Conservation (phyloP, 768 basidiomycete species). For the Tylopilus felleus region DNA sequence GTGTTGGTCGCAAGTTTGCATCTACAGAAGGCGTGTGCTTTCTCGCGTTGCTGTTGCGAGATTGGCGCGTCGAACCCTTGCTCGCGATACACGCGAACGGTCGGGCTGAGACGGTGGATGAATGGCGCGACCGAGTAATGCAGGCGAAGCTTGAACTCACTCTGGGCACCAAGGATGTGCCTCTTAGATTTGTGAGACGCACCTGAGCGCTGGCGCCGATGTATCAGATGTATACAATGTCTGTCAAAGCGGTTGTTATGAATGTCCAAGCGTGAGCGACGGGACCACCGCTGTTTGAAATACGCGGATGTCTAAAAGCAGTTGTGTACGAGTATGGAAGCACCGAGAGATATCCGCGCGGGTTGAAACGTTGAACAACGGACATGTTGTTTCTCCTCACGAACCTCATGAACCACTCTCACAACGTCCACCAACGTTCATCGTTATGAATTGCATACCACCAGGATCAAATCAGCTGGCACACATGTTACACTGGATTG, state of each 20-base stretch:
- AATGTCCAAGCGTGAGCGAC: too few species aligned
- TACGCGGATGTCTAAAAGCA: slow-evolving; percentile 10
- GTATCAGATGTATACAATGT: not conserved
- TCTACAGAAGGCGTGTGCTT: slow-evolving; percentile 50
- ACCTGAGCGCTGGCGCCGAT: not conserved
- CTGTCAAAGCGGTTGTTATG: too few species aligned
- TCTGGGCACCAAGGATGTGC: slow-evolving; percentile 21
- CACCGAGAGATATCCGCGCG: slow-evolving; percentile 2
- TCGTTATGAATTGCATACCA: slow-evolving; percentile 1
- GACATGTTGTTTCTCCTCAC: slow-evolving; percentile 2
- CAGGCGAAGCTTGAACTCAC: slow-evolving; percentile 14
- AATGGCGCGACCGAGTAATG: slow-evolving; percentile 25
- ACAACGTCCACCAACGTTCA: slow-evolving; percentile 11
- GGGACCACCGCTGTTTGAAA: not conserved
- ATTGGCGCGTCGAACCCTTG: slow-evolving; percentile 51
- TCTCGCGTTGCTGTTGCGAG: slow-evolving; percentile 48
- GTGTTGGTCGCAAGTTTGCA: slow-evolving; percentile 56
- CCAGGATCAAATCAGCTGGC: not conserved
- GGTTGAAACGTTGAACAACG: not conserved
- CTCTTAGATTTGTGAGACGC: slow-evolving; percentile 21
- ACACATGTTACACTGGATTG: slow-evolving; percentile 11
- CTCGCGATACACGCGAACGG: slow-evolving; percentile 22
- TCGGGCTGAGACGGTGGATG: slow-evolving; percentile 14
- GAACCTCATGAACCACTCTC: slow-evolving; percentile 16
- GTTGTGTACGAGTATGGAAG: not conserved